phyloP scores from a whole-genome alignment of 2,329 filamentous ascomycete genomes.

The Pseudogymnoascus sp. region DNA sequence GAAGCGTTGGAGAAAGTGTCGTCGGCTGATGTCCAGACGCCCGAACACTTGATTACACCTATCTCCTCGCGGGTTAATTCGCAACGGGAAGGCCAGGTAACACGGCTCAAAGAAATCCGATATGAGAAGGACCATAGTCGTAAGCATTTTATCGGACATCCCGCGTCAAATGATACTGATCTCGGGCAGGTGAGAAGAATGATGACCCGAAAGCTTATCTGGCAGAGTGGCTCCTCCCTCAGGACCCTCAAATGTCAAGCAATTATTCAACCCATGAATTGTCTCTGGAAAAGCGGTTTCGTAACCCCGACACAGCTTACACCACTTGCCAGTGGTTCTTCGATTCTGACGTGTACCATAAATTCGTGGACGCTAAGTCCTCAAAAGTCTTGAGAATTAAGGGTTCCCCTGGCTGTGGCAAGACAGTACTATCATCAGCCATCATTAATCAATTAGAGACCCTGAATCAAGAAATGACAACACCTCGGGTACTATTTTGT shows the following conservation, averaged over 20 bases:
- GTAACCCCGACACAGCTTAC: not conserved
- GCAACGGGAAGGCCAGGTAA: not conserved
- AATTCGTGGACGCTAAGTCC: not conserved
- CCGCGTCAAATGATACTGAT: not conserved
- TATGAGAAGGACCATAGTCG: not conserved
- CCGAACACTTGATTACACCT: not conserved
- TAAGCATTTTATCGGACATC: not conserved
- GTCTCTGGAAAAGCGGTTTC: not conserved
- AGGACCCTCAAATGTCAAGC: not conserved
- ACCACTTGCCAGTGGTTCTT: constrained; percentile 5
- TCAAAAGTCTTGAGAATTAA: constrained; percentile 5
- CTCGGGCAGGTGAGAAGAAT: not conserved
- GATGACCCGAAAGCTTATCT: not conserved
- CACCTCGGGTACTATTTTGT: not conserved
- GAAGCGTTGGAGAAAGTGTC: not conserved
- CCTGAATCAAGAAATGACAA: not conserved
- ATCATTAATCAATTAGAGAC: not conserved
- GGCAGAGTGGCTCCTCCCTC: not conserved
- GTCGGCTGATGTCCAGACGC: not conserved
- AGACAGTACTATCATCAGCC: constrained; percentile 6
- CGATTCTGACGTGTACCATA: not conserved
- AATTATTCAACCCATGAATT: not conserved
- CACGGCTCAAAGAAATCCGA: not conserved
- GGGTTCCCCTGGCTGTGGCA: constrained; percentile 4
- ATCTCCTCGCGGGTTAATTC: not conserved